phyloP scores from a whole-genome alignment of 2,329 filamentous ascomycete genomes.

The Botrytis byssoidea region DNA sequence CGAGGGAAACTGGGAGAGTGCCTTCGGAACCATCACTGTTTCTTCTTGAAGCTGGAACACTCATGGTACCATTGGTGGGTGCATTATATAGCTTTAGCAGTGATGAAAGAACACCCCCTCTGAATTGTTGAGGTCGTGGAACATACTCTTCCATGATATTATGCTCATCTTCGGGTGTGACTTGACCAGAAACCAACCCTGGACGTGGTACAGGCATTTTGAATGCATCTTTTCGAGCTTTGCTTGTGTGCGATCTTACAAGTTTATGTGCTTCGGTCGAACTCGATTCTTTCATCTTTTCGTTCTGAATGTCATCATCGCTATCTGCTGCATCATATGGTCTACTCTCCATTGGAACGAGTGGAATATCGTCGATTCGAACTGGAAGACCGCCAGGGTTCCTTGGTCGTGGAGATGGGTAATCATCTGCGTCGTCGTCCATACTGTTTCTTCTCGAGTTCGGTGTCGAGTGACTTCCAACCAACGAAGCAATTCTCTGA shows the following conservation, averaged over 20 bases:
- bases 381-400: slow-evolving; percentile 29
- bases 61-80: slow-evolving; percentile 38
- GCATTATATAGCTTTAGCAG: slow-evolving; percentile 69
- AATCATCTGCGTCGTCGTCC: slow-evolving; percentile 33
- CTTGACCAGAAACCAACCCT: slow-evolving; percentile 44
- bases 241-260: slow-evolving; percentile 43
- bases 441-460: slow-evolving; percentile 37
- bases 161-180: slow-evolving; percentile 45
- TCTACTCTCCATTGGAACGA: slow-evolving; percentile 34
- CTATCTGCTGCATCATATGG: slow-evolving; percentile 31
- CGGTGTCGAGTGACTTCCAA: slow-evolving; percentile 37
- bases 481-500: slow-evolving; percentile 36
- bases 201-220: slow-evolving; percentile 25
- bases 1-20: slow-evolving; percentile 41
- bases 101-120: slow-evolving; percentile 70
- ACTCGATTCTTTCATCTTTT: slow-evolving; percentile 28
- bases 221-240: slow-evolving; percentile 29
- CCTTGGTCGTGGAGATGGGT: slow-evolving; percentile 12
- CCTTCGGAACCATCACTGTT: slow-evolving; percentile 38
- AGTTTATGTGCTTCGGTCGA: slow-evolving; percentile 46
- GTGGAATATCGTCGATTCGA: slow-evolving; percentile 38
- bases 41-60: slow-evolving; percentile 29
- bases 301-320: slow-evolving; percentile 31
- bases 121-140: slow-evolving; percentile 64
- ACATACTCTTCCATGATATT: slow-evolving; percentile 59